These are phyloP conservation scores for Fusarium sacchari DNA, from an alignment of 2,329 filamentous ascomycete species.

Conservation along the genomic window DNA sequence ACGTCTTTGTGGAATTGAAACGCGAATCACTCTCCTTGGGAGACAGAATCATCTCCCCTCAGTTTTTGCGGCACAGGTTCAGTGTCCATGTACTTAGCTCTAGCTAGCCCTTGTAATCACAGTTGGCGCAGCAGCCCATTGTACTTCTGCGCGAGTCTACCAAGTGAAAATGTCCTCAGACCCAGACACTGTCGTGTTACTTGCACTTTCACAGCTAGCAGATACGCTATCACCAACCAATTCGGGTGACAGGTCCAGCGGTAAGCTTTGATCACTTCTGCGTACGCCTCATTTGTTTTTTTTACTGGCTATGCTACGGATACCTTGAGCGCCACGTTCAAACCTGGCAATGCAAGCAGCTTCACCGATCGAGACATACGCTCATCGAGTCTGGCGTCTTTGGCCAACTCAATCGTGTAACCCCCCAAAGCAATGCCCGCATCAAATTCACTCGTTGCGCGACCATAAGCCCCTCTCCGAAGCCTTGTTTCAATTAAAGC, in stretches of 20 bases:
- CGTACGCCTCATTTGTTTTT: neutral
- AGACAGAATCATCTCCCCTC: neutral
- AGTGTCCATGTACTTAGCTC: neutral
- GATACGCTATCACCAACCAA: neutral
- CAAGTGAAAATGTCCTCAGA: neutral
- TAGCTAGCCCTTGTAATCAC: neutral
- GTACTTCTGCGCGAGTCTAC: neutral
- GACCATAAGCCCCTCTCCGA: neutral
- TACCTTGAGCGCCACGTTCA: conserved; percentile 3
- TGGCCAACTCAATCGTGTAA: conserved; percentile 6
- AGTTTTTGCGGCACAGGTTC: neutral
- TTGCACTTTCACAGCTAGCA: neutral
- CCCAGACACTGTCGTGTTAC: neutral
- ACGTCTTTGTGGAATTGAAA: neutral
- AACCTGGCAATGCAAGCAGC: conserved; percentile 4
- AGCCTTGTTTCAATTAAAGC: neutral
- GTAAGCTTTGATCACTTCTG: neutral
- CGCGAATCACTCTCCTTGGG: too few species aligned
- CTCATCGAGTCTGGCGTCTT: neutral
- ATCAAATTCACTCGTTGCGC: neutral
- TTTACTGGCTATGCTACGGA: neutral
- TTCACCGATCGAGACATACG: neutral
- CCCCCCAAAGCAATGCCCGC: neutral
- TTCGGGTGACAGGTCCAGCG: neutral
- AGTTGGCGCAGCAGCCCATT: neutral